Evolutionary conservation across 345 rosid species (phyloP).

Genomic region (Geranium rotundifolium): DNA sequence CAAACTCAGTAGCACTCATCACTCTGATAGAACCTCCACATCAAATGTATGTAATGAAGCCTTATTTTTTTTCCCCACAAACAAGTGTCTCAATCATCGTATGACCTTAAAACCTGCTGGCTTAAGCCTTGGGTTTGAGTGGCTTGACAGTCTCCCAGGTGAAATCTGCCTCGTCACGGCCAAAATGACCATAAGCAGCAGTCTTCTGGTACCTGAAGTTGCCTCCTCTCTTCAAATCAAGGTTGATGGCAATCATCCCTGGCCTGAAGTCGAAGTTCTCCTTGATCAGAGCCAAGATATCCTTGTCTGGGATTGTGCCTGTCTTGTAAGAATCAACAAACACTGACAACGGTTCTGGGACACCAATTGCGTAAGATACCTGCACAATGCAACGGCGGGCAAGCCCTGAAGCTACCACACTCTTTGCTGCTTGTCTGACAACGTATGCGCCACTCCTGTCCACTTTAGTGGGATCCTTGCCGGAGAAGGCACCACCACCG

Average conservation of each 20-base stretch:
- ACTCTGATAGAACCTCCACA: too few species aligned
- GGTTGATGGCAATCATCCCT: constrained; percentile 73
- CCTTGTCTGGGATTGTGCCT: constrained; percentile 27
- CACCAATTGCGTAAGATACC: constrained; percentile 67
- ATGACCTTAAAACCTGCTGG: constrained; percentile 3
- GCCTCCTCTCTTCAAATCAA: constrained; percentile 63
- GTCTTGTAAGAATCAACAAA: constrained; percentile 34
- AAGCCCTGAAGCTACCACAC: constrained; percentile 61
- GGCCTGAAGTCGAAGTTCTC: constrained; percentile 71
- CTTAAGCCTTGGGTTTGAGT: constrained; percentile 52
- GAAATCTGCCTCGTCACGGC: constrained; percentile 67
- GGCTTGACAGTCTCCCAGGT: constrained; percentile 71
- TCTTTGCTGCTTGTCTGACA: constrained; percentile 71
- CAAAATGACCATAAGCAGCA: constrained; percentile 68
- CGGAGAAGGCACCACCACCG: constrained; percentile 55
- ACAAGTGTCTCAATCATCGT: neutral
- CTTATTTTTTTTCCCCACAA: neutral
- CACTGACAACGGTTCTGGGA: constrained; percentile 60
- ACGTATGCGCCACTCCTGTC: constrained; percentile 75
- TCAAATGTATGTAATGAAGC: neutral
- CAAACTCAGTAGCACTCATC: neutral
- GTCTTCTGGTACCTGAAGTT: constrained; percentile 71
- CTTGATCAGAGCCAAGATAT: constrained; percentile 39
- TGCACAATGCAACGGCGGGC: constrained; percentile 72
- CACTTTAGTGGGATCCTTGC: constrained; percentile 64